A percentile compares a stretch with the other conserved stretches of the same genome.
Conservation (phyloP, 2,329 filamentous ascomycete species). For the Lachnellula occidentalis region DNA sequence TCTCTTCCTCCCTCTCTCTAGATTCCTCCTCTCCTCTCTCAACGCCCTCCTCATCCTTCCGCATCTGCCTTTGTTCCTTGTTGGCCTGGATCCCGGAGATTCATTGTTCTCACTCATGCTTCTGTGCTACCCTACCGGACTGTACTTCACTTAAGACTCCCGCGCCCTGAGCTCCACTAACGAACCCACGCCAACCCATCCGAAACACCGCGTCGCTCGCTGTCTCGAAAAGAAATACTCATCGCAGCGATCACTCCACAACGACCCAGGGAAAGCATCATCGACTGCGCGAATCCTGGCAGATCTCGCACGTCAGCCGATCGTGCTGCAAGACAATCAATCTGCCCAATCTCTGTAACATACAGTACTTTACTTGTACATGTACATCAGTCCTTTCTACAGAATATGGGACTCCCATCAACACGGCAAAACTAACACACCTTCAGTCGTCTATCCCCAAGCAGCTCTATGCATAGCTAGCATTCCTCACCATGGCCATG, state of each 20-base stretch:
- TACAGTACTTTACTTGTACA: not conserved
- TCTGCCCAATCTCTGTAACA: not conserved
- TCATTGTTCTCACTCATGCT: not conserved
- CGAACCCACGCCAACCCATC: not conserved
- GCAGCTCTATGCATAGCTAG: constrained; percentile 23
- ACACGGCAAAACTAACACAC: too few relatives aligned
- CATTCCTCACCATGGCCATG: constrained; percentile 58
- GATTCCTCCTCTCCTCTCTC: not conserved
- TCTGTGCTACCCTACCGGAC: too few relatives aligned
- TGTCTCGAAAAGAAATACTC: constrained; percentile 2
- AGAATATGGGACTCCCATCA: too few relatives aligned
- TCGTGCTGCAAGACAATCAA: not conserved
- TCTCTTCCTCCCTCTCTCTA: not conserved
- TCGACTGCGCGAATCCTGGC: constrained; percentile 3
- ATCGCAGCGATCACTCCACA: constrained; percentile 8
- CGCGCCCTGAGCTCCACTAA: not conserved
- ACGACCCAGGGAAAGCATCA: constrained; percentile 7
- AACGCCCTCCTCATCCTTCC: not conserved
- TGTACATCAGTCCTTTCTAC: too few relatives aligned
- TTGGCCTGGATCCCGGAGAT: not conserved
- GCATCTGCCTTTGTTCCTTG: not conserved
- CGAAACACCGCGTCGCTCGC: constrained; percentile 13
- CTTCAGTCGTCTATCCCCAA: not conserved
- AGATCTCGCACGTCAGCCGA: constrained; percentile 6
- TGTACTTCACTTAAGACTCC: not conserved